Evolutionary conservation across 176 grass and related monocot genomes (phyloP), one percentile per base, ranked within the genome.

Genomic region (Canna indica): DNA sequence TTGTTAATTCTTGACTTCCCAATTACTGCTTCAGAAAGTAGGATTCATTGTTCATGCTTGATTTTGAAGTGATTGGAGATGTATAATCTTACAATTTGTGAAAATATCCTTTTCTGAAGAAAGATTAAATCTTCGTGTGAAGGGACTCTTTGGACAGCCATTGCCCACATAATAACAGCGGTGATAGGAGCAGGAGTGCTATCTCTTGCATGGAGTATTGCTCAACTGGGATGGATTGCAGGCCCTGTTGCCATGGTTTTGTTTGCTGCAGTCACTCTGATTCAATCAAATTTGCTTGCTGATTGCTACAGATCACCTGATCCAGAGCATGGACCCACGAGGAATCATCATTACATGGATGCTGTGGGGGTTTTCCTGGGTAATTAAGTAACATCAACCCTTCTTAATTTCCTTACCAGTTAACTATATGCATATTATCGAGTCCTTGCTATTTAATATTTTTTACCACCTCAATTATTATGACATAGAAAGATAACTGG

Each of bases 91-190:
- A n/a, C n/a, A n/a, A n/a, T n/a, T n/a, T n/a, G n/a, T n/a, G n/a
- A n/a, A n/a, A n/a, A n/a, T n/a, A n/a, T n/a, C n/a, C n/a, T n/a
- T n/a, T n/a, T n/a, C n/a, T n/a, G n/a, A n/a, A n/a, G n/a, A n/a
- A n/a, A n/a, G 11, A 14, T 30, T 60, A 0, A 15, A 1, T 60
- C 12, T 59, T 10, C 9, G 11, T 13, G 34, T 7, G 34, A 36
- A 96, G 92, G 92, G 0, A 91, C 83, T 22, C 16, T 81, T 81
- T 96, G 91, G 91, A 96, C 85, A 7, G 88, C 88, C n/a, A 70
- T 71, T 8, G 88, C 91, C 29, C 88, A 96, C 75, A 83, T 96
- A 60, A 84, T 91, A 59, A 96, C 91, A 41, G 91, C 81, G 53
- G 88, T 91, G 36, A 88, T 96, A 14, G 85, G 88, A 0, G 88